Conservation (phyloP, 352 stramenopile species). For the Pythium oligandrum region DNA sequence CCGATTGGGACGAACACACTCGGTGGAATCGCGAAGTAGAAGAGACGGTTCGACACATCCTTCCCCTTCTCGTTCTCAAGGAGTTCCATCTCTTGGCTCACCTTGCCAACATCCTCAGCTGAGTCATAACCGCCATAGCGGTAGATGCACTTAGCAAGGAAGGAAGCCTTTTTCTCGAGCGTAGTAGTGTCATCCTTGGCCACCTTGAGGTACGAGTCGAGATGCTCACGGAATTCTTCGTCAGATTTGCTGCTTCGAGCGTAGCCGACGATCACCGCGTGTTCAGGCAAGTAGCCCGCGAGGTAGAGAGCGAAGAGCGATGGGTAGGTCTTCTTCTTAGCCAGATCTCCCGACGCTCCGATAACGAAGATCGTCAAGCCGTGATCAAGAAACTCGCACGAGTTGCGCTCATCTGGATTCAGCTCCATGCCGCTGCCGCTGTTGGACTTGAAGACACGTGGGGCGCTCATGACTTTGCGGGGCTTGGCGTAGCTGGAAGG, state of each 20-base stretch:
- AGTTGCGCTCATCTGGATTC: slow-evolving; percentile 44
- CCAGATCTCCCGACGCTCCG: slow-evolving; percentile 82
- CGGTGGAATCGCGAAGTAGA: slow-evolving; percentile 97
- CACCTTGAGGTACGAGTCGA: slow-evolving; percentile 61
- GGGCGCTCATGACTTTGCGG: slow-evolving; percentile 7
- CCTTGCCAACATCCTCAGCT: slow-evolving; percentile 65
- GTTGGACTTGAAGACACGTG: background rate
- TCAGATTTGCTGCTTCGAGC: slow-evolving; percentile 78
- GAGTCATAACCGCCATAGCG: slow-evolving; percentile 81
- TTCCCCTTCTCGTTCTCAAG: slow-evolving; percentile 54
- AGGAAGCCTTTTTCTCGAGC: slow-evolving; percentile 49
- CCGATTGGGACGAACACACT: slow-evolving; percentile 94
- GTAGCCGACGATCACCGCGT: slow-evolving; percentile 85
- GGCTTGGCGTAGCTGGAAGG: slow-evolving; percentile 2
- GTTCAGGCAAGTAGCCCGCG: slow-evolving; percentile 71
- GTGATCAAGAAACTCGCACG: slow-evolving; percentile 63
- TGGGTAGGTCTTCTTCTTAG: slow-evolving; percentile 91
- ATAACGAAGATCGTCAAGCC: slow-evolving; percentile 83
- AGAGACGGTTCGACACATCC: slow-evolving; percentile 75
- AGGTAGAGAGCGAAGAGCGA: slow-evolving; percentile 87
- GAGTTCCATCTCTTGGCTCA: slow-evolving; percentile 66
- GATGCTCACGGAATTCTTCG: slow-evolving; percentile 77
- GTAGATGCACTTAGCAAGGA: slow-evolving; percentile 76
- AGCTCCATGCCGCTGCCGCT: slow-evolving; percentile 15
- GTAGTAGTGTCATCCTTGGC: slow-evolving; percentile 37